Base-by-base conservation (phyloP, 495 filamentous ascomycete species). In the Penicillium atrosanguineum region DNA sequence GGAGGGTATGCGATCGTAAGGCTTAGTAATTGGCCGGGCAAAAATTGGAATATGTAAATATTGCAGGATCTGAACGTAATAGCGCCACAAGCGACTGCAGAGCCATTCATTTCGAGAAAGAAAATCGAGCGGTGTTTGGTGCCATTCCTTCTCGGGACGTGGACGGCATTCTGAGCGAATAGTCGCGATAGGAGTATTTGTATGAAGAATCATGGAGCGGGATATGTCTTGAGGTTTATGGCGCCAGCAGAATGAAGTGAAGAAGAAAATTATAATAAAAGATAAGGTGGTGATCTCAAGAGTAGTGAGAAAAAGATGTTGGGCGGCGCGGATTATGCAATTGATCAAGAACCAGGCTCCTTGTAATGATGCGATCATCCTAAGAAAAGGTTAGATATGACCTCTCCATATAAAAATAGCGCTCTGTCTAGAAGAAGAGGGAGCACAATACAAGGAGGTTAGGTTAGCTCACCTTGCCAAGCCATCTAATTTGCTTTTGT, bases 201-300 rank as follows among this genome's bases (percentile, higher is more conserved):
- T 8, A 5, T 39, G 15, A 1, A 62, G 26, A 4, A 43, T 53
- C 1, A 69, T 64, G 3, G 67, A 60, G 39, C 63, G 51, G 15
- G 56, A 42, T 7, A 75, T 48, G 31, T 75, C 62, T 15, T 62
- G 52, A 2, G 76, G 75, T 41, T 80, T 79, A 21, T 68, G 16
- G 54, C 63, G 65, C 77, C 76, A 80, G 43, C 74, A 57, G 6
- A 55, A 55, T 16, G 72, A 76, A 7, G 73, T 76, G 0, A 71
- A 19, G 0, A 79, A 50, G 8, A 69, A 64, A 23, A 67, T 64
- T n/a, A 78, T 14, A 7, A 73, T 69, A 45, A 76, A 76, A 1
- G 64, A 71, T 12, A 75, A 53, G 2, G 69, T 72, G 12, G 75
- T 75, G 3, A 77, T 57, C 52, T 76, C 75, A 0, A 75, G 55